phyloP scores from a whole-genome alignment of 2,329 filamentous ascomycete genomes.

The Aspergillus tubingensis region DNA sequence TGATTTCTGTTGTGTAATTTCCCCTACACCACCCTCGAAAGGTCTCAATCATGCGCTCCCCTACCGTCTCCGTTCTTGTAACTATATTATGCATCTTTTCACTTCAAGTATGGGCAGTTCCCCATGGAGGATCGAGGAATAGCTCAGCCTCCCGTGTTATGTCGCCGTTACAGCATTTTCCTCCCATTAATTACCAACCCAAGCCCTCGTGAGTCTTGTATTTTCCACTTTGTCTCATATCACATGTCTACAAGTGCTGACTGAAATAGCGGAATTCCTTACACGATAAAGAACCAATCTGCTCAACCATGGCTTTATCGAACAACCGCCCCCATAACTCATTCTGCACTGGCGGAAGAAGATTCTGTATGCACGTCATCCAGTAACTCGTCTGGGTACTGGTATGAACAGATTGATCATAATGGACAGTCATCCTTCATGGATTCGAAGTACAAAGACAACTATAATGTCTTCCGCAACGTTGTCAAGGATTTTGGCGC shows the following conservation, averaged over 20 bases:
- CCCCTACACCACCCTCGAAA: no score
- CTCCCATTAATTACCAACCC: slow-evolving; percentile 11
- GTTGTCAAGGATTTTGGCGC: slow-evolving; percentile 38
- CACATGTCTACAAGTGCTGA: background rate
- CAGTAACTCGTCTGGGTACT: slow-evolving; percentile 20
- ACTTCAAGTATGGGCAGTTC: slow-evolving; percentile 4
- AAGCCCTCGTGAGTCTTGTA: slow-evolving; percentile 9
- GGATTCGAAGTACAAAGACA: slow-evolving; percentile 24
- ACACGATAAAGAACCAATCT: slow-evolving; percentile 19
- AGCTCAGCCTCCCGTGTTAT: background rate
- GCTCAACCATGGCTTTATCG: slow-evolving; percentile 21
- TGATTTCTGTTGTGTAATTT: background rate
- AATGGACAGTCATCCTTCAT: slow-evolving; percentile 33
- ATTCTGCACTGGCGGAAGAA: slow-evolving; percentile 4
- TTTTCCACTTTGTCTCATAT: background rate
- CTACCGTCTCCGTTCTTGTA: background rate
- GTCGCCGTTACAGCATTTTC: background rate
- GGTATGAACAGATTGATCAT: slow-evolving; percentile 34
- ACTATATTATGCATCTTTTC: background rate
- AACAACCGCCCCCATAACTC: slow-evolving; percentile 11
- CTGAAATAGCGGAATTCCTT: slow-evolving; percentile 23
- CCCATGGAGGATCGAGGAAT: background rate
- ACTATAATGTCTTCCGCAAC: slow-evolving; percentile 40
- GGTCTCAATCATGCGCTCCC: background rate
- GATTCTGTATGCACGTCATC: slow-evolving; percentile 8